Conservation (phyloP, 768 basidiomycete genomes). For the Podaxis carcinomalis region DNA sequence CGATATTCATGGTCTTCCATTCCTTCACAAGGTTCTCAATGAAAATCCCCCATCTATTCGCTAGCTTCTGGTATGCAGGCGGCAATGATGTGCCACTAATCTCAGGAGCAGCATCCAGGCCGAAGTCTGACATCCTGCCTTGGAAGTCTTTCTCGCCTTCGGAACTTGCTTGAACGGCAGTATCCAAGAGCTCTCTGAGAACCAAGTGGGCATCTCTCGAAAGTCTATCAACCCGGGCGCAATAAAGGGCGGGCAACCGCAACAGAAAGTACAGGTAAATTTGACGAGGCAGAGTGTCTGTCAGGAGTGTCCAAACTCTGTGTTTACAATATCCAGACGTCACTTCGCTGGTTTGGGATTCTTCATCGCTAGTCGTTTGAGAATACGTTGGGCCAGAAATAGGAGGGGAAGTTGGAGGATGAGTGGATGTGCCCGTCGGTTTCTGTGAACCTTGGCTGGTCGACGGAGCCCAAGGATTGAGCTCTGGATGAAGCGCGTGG, state of each 20-base stretch:
- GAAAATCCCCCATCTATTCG: conserved; percentile 21
- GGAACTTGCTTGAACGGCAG: conserved; percentile 27
- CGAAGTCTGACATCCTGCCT: neutral
- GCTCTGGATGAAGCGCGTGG: neutral
- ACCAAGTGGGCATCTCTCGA: conserved; percentile 62
- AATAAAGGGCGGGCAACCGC: conserved; percentile 4
- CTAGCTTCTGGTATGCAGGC: conserved; percentile 15
- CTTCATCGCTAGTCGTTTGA: neutral
- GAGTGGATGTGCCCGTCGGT: neutral
- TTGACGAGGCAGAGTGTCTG: neutral
- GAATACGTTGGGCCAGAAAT: neutral
- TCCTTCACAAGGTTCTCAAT: conserved; percentile 23
- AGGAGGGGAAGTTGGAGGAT: neutral
- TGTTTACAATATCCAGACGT: neutral
- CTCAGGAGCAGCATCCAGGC: neutral
- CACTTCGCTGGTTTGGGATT: neutral
- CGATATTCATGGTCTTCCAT: conserved; percentile 27
- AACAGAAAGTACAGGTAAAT: neutral
- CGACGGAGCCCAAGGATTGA: neutral
- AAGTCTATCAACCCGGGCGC: conserved; percentile 48
- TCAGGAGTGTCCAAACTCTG: neutral
- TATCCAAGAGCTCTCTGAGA: conserved; percentile 46
- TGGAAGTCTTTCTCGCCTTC: neutral
- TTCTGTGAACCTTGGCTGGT: neutral
- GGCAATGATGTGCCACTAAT: conserved; percentile 11